A percentile compares a stretch with the other conserved stretches of the same genome.
Conservation (phyloP, 495 filamentous ascomycete species). For the Talaromyces adpressus region DNA sequence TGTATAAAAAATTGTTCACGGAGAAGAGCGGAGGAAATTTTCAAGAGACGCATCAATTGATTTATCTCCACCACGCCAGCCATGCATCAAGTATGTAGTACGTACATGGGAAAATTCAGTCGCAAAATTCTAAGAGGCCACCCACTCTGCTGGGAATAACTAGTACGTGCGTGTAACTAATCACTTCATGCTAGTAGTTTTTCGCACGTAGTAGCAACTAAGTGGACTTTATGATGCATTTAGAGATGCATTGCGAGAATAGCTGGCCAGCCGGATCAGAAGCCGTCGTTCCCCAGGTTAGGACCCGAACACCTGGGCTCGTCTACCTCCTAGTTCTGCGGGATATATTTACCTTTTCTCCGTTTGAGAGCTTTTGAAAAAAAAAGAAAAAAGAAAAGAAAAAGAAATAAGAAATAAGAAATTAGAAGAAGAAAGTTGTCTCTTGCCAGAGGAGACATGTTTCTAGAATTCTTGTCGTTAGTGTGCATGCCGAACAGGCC, state of each 20-base stretch:
- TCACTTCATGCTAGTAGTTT: background rate
- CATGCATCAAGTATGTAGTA: background rate
- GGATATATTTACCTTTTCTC: background rate
- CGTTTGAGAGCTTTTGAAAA: background rate
- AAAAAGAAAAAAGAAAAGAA: too few species aligned
- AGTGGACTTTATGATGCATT: background rate
- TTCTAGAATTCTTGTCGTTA: background rate
- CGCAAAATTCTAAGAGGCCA: background rate
- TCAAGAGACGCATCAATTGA: background rate
- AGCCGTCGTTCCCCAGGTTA: background rate
- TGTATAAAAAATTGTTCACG: background rate
- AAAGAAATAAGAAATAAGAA: too few species aligned
- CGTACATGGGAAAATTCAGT: background rate
- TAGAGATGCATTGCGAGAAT: background rate
- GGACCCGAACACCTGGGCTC: constrained; percentile 6
- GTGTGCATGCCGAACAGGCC: background rate
- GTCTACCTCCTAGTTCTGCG: background rate
- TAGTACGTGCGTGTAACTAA: background rate
- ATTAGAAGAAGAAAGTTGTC: background rate
- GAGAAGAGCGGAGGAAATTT: background rate
- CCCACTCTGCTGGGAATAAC: background rate
- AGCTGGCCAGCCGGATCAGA: background rate
- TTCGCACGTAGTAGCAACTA: background rate
- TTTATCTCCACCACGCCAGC: background rate
- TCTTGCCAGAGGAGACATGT: background rate